Base-by-base conservation (phyloP, 2,329 filamentous ascomycete genomes). In the Pestalotiopsis sp. region DNA sequence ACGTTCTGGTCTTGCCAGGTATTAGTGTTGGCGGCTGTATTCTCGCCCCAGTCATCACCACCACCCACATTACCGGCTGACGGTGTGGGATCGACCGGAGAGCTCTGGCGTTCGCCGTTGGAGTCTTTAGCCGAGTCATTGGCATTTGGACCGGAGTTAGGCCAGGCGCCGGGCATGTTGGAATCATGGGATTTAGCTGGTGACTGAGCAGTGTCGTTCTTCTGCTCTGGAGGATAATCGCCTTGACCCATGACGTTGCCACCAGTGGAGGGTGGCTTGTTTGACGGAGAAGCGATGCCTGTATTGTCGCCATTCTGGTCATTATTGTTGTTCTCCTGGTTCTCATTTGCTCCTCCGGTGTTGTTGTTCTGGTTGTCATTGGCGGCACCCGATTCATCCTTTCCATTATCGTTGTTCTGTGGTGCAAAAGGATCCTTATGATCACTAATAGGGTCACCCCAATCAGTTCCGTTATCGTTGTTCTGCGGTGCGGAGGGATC, bases 51-150 rank as follows among this genome's bases (percentile, higher is more conserved):
- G 17, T 67, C 58, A 25, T 64, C 64, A 38, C 41, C 64, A 20
- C 41, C 31, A 14, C 36, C 63, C n/a, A 69, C 68, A n/a, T 69
- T 69, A 9, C 68, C 68, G 23, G 58, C 68, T 17, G 38, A 31
- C 23, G 59, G 59, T 11, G 20, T 6, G 7, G 14, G 4, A 13
- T n/a, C 12, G n/a, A 14, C 13, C 57, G 13, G 55, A 12, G 55
- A 41, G 9, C 17, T 57, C 14, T 60, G 52, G 9, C 27, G 27
- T 41, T 23, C 25, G 6, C 41, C 20, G 27, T 25, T 58, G n/a
- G 41, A 65, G n/a, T 25, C 62, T 17, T 58, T 7, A 4, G 27
- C 25, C 23, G 52, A 45, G 20, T 36, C 27, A 31, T 27, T 55
- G 52, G 60, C 64, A 31, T 66, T 66, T 13, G 31, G 20, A 20